Evolutionary conservation across 345 rosid species (phyloP).

Genomic region (Tarenaya hassleriana): DNA sequence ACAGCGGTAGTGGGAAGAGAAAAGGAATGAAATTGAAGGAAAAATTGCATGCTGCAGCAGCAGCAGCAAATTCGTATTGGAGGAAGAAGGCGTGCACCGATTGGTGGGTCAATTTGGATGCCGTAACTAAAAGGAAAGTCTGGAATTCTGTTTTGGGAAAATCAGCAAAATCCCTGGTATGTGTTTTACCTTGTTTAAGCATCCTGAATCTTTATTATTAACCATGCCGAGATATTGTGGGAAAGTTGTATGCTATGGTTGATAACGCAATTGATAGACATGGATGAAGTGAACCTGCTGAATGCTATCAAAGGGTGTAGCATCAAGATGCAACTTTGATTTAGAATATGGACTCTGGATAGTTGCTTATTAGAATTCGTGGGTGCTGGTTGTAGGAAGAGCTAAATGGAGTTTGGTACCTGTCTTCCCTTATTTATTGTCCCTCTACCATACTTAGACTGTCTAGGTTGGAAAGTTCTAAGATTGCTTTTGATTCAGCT

Average conservation of each 20-base stretch:
- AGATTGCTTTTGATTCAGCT: slow-evolving; percentile 7
- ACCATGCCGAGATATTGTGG: not conserved
- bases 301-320: not conserved
- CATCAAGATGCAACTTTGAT: slow-evolving; percentile 5
- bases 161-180: slow-evolving; percentile 72
- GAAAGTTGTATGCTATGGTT: not conserved
- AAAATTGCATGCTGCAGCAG: slow-evolving; percentile 49
- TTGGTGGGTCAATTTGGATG: slow-evolving; percentile 81
- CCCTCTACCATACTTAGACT: not conserved
- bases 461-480: slow-evolving; percentile 3
- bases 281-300: not conserved
- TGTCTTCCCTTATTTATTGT: slow-evolving; percentile 8
- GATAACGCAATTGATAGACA: not conserved
- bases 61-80: slow-evolving; percentile 73
- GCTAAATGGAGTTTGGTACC: not conserved
- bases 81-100: slow-evolving; percentile 79
- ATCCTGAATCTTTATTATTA: not conserved
- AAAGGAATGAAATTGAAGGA: slow-evolving; percentile 79
- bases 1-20: slow-evolving; percentile 51
- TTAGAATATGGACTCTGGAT: slow-evolving; percentile 2
- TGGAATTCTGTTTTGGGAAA: slow-evolving; percentile 47
- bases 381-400: not conserved
- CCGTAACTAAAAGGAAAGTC: slow-evolving; percentile 40
- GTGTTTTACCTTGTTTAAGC: slow-evolving; percentile 17
- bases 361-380: not conserved